phyloP scores from a whole-genome alignment of 83 land plant genomes.

The Diphasiastrum complanatum region DNA sequence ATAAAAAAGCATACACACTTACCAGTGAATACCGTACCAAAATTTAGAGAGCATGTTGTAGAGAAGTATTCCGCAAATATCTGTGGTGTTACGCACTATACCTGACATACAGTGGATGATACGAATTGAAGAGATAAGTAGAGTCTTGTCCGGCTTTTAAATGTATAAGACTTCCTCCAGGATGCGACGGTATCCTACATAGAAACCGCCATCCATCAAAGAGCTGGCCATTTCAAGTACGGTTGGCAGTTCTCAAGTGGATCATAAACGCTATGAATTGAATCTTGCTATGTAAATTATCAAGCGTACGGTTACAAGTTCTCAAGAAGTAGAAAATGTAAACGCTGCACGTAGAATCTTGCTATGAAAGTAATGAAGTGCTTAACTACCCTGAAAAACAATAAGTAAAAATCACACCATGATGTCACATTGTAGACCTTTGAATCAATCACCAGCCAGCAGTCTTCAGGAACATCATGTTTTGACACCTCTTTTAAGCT shows the following conservation, averaged over 20 bases:
- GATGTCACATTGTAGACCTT: constrained; percentile 8
- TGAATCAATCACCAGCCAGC: neutral
- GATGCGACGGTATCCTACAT: constrained; percentile 2
- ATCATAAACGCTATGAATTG: neutral
- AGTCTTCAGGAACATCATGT: constrained; percentile 2
- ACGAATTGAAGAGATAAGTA: neutral
- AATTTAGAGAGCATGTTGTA: no score
- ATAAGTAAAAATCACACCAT: neutral
- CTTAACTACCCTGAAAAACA: neutral
- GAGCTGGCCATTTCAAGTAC: neutral
- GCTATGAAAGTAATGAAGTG: neutral
- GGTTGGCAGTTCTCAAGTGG: no score
- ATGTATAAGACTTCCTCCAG: constrained; percentile 3
- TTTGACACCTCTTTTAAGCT: neutral
- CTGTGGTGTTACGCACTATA: neutral
- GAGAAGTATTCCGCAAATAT: no score
- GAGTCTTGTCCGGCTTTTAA: neutral
- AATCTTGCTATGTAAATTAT: neutral
- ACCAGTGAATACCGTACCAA: no score
- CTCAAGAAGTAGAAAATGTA: no score
- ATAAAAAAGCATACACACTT: no score
- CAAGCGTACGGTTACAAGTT: no score
- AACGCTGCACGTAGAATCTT: neutral
- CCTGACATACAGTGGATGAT: constrained; percentile 12
- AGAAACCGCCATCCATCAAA: neutral